Percentiles rank a stretch among this genome's conserved stretches.
phyloP scores from a whole-genome alignment of 768 basidiomycete genomes.

The Phanerochaete sordida region DNA sequence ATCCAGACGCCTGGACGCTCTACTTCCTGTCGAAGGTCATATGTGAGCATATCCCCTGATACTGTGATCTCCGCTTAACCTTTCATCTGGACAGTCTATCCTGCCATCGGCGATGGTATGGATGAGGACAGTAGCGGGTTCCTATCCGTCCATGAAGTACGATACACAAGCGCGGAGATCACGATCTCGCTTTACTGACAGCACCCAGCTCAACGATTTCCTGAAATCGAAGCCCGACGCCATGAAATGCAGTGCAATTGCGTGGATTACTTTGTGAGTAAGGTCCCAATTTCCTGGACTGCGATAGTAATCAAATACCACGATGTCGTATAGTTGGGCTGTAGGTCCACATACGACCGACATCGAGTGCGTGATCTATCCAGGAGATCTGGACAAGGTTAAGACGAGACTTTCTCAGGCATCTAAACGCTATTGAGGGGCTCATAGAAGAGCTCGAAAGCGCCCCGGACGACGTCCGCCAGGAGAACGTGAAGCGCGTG shows the following conservation, averaged over 20 bases:
- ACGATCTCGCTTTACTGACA: too few species aligned
- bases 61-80: not conserved
- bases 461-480: not conserved
- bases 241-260: slow-evolving; percentile 18
- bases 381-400: not conserved
- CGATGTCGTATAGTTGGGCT: slow-evolving; percentile 19
- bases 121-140: slow-evolving; percentile 13
- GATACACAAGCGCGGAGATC: too few species aligned
- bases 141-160: slow-evolving; percentile 12
- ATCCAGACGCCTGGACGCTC: slow-evolving; percentile 9
- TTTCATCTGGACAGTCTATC: slow-evolving; percentile 8
- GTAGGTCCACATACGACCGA: slow-evolving; percentile 26
- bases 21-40: slow-evolving; percentile 13
- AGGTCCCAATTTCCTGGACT: not conserved
- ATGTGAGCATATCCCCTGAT: too few species aligned
- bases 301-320: not conserved
- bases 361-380: slow-evolving; percentile 15
- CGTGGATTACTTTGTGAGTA: slow-evolving; percentile 21
- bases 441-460: not conserved
- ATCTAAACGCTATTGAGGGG: slow-evolving; percentile 1
- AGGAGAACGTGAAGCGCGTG: slow-evolving; percentile 9
- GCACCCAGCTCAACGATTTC: slow-evolving; percentile 9
- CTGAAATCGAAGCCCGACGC: slow-evolving; percentile 17
- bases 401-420: not conserved
- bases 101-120: slow-evolving; percentile 10